Evolutionary conservation across 2,329 filamentous ascomycete genomes (phyloP), one percentile per base, ranked within the genome.

Genomic region (Xenoacremonium recifei): DNA sequence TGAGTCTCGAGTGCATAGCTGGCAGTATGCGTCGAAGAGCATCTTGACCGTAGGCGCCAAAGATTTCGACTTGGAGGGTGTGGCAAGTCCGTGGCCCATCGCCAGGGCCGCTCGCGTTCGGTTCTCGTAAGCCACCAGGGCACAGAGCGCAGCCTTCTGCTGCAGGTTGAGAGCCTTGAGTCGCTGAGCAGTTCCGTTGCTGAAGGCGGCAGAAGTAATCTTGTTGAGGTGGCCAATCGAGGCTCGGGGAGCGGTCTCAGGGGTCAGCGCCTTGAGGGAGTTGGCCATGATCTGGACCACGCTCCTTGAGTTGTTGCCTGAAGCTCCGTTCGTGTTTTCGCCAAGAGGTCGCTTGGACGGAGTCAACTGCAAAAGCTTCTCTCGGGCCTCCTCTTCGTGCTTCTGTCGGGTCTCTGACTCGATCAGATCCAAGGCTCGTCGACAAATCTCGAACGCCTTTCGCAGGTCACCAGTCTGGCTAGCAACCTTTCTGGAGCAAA

Each of bases 391-490:
- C 49, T 84, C 81, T 49, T 85, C 79, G 49, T 90, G 79, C 60
- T 85, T 89, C 49, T 82, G 75, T 44, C 82, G 81, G 1, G 87
- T 92, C 65, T 97, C 92, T 39, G 80, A 75, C 66, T 97, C 93
- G 36, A 96, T 82, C 17, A 96, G 70, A 63, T 97, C 92, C 42
- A 99, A 82, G 4, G 91, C 89, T 40, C 89, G 82, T 35, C 89
- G 85, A 64, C 92, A 90, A 45, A 99, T 89, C 64, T 96, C 92
- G 58, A 97, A 96, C 1, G 91, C 92, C 65, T 95, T 96, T 47
- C 93, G 87, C 36, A 99, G 68, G 64, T 99, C 93, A 32, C 93
- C 93, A 0, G 89, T 96, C 63, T 97, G 92, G 40, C 87, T 89
- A 4, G 93, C 87, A 13, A 99, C 89, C 64, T 97, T 99, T 63